Percentiles rank a stretch among this genome's conserved stretches.
These are phyloP conservation scores for Tephrocybe sp. DNA, from an alignment of 768 basidiomycete species.

Conservation along the genomic window DNA sequence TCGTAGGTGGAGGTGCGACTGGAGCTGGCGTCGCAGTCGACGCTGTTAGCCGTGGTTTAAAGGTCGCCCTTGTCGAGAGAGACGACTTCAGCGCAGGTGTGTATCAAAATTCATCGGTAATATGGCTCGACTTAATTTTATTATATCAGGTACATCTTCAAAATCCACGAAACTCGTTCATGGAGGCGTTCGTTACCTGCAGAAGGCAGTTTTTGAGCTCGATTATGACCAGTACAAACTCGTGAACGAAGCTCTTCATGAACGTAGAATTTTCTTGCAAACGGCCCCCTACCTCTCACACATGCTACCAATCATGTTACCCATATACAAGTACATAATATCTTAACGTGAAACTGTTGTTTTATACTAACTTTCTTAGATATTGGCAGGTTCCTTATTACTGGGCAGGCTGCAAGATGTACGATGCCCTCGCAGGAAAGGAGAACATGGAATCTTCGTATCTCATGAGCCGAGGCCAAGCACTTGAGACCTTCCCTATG, in stretches of 20 bases:
- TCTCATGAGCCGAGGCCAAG: constrained; percentile 92
- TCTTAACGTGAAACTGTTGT: neutral
- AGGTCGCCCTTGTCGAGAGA: constrained; percentile 89
- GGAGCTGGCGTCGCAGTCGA: constrained; percentile 97
- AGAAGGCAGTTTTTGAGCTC: constrained; percentile 93
- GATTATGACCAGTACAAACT: constrained; percentile 98
- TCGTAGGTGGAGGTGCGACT: constrained; percentile 94
- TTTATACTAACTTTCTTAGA: constrained; percentile 28
- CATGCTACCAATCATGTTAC: constrained; percentile 97
- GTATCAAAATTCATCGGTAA: constrained; percentile 16
- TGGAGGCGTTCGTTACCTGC: constrained; percentile 95
- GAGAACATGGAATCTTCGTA: constrained; percentile 97
- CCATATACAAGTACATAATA: constrained; percentile 78
- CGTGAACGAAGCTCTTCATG: constrained; percentile 91
- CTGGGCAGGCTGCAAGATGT: constrained; percentile 92
- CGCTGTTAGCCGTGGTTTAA: constrained; percentile 87
- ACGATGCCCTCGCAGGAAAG: constrained; percentile 91
- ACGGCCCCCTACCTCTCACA: constrained; percentile 91
- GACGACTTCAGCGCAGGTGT: constrained; percentile 89
- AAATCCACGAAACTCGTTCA: constrained; percentile 99
- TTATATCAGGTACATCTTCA: constrained; percentile 79
- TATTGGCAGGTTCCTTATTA: constrained; percentile 99
- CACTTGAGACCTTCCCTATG: constrained; percentile 95
- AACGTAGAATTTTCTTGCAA: constrained; percentile 90
- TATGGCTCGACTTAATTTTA: neutral